Evolutionary conservation across 1,139 yeast genomes (phyloP).

Genomic region (Hemisphaericaspora lyxosophila): DNA sequence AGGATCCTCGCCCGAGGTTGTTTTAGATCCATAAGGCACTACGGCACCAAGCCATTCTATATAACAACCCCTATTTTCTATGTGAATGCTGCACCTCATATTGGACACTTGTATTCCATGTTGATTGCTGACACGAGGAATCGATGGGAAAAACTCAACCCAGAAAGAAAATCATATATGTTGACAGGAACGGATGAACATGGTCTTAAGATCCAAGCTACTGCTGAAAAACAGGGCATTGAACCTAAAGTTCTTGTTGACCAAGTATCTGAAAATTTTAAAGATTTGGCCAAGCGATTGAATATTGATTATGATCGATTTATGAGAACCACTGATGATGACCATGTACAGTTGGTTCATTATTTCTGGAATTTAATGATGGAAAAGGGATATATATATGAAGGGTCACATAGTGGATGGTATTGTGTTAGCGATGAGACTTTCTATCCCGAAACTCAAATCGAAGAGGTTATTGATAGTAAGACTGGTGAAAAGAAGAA

Average conservation of each 20-base stretch:
- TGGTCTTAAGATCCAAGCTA: conserved; percentile 84
- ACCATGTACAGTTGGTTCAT: conserved; percentile 66
- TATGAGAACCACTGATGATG: conserved; percentile 85
- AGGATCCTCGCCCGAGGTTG: too few species aligned
- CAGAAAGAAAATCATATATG: conserved; percentile 45
- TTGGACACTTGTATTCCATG: conserved; percentile 92
- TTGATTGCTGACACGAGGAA: conserved; percentile 73
- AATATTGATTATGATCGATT: conserved; percentile 69
- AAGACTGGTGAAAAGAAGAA: conserved; percentile 30
- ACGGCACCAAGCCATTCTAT: conserved; percentile 47
- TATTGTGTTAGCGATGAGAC: conserved; percentile 94
- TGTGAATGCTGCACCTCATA: conserved; percentile 92
- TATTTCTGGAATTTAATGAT: conserved; percentile 66
- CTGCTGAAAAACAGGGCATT: conserved; percentile 51
- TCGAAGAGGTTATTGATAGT: conserved; percentile 43
- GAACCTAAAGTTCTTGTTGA: conserved; percentile 75
- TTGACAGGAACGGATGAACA: conserved; percentile 98
- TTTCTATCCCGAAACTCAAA: conserved; percentile 82
- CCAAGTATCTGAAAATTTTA: conserved; percentile 61
- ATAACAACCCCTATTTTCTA: conserved; percentile 93
- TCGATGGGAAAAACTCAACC: conserved; percentile 63
- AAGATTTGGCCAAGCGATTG: conserved; percentile 55
- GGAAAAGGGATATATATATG: conserved; percentile 66
- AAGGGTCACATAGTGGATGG: conserved; percentile 91
- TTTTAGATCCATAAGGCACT: too few species aligned